These are phyloP conservation scores for Salisapilia sapeloensis DNA, from an alignment of 352 stramenopile species.

Conservation along the genomic window DNA sequence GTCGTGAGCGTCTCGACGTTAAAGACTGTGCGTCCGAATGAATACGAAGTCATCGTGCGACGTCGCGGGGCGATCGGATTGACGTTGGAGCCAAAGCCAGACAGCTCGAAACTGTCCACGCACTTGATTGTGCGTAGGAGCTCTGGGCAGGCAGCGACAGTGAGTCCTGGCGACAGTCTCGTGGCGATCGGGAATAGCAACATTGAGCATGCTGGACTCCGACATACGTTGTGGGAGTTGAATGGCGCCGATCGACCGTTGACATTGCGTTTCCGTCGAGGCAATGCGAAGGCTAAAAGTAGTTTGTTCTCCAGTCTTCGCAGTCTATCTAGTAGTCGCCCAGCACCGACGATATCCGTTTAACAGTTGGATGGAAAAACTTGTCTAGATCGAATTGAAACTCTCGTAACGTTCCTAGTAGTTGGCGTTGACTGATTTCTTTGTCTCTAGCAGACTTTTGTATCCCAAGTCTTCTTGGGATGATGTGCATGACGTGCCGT, in stretches of 20 bases:
- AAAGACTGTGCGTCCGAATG: slow-evolving; percentile 53
- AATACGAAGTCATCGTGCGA: slow-evolving; percentile 63
- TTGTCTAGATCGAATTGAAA: too few species aligned
- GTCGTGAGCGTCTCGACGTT: slow-evolving; percentile 68
- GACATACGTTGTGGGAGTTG: slow-evolving; percentile 73
- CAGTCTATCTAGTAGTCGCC: slow-evolving; percentile 10
- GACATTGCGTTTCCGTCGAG: slow-evolving; percentile 62
- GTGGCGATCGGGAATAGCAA: slow-evolving; percentile 69
- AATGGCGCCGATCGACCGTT: slow-evolving; percentile 59
- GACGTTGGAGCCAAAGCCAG: slow-evolving; percentile 16
- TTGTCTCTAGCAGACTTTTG: too few species aligned
- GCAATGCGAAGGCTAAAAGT: slow-evolving; percentile 55
- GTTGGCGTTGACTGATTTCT: too few species aligned
- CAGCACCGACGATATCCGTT: slow-evolving; percentile 6
- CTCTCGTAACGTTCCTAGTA: too few species aligned
- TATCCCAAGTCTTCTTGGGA: too few species aligned
- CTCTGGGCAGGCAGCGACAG: slow-evolving; percentile 40
- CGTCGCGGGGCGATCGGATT: slow-evolving; percentile 43
- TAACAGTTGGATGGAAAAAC: too few species aligned
- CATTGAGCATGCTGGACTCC: slow-evolving; percentile 69
- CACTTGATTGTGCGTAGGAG: slow-evolving; percentile 64
- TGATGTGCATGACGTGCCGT: too few species aligned
- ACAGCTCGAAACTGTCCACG: slow-evolving; percentile 24
- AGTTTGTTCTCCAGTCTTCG: slow-evolving; percentile 45
- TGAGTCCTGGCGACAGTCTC: slow-evolving; percentile 69